phyloP scores from a whole-genome alignment of 192 early-diverging fungal genomes.

The Entomortierella chlamydospora region DNA sequence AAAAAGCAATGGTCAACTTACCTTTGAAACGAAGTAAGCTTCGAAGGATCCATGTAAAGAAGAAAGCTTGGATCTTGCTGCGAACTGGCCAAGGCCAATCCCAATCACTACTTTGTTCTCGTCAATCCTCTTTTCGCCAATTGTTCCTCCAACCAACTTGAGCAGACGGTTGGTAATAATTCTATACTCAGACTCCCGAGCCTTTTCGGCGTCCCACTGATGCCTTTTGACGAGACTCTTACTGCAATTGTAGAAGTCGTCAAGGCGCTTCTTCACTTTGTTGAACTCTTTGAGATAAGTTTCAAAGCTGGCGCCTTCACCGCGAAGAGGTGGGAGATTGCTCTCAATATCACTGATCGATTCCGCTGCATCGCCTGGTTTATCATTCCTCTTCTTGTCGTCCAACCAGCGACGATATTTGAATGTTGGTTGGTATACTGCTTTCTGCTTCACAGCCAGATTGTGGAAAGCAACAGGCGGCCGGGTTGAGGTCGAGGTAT shows the following conservation, averaged over 20 bases:
- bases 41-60: background rate
- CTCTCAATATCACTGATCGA: slow-evolving; percentile 3
- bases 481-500: background rate
- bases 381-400: background rate
- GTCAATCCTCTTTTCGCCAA: background rate
- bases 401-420: background rate
- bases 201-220: slow-evolving; percentile 1
- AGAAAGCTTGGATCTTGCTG: background rate
- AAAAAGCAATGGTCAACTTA: no score
- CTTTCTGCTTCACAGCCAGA: slow-evolving; percentile 15
- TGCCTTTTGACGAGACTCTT: slow-evolving; percentile 2
- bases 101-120: slow-evolving; percentile 29
- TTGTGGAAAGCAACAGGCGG: background rate
- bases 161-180: slow-evolving; percentile 1
- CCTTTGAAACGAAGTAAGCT: no score
- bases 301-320: background rate
- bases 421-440: background rate
- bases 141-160: slow-evolving; percentile 11
- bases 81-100: slow-evolving; percentile 15
- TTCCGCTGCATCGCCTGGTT: background rate
- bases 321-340: background rate
- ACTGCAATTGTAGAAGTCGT: background rate
- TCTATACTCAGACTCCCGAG: slow-evolving; percentile 3
- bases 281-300: background rate
- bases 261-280: background rate